Evolutionary conservation across 139 green algal species (phyloP).

Genomic region (Chlamydomonas sp.): DNA sequence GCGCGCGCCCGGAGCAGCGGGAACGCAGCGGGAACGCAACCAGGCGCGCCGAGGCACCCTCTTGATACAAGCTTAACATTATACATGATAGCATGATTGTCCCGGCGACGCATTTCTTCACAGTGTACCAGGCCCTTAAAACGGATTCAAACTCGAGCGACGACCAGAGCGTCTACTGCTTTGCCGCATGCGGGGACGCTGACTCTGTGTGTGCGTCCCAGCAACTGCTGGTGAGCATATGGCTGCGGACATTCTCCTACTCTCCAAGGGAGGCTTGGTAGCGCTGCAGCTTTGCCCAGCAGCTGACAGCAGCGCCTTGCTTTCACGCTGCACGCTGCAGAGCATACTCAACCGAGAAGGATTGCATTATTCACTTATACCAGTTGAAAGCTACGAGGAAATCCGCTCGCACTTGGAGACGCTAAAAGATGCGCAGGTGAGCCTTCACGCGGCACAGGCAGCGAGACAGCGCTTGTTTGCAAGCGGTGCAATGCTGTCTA

Average conservation of each 20-base stretch:
- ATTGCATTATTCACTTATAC: conserved; percentile 52
- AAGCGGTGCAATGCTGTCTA: not conserved
- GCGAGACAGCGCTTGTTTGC: not conserved
- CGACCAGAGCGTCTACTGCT: conserved; percentile 73
- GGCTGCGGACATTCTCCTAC: not conserved
- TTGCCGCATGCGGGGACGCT: conserved; percentile 69
- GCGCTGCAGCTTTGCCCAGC: not conserved
- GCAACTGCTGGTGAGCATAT: conserved; percentile 69
- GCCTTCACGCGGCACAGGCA: not conserved
- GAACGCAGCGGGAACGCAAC: too few relatives aligned
- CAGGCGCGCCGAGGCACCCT: too few relatives aligned
- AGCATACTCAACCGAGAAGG: conserved; percentile 47
- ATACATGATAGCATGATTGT: conserved; percentile 47
- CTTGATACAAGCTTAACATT: too few relatives aligned
- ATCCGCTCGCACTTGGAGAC: conserved; percentile 46
- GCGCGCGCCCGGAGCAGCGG: too few relatives aligned
- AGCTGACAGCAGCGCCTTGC: not conserved
- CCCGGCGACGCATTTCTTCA: conserved; percentile 10
- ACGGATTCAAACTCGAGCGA: conserved; percentile 65
- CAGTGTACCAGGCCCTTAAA: conserved; percentile 63
- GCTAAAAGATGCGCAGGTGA: conserved; percentile 29
- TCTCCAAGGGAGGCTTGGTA: not conserved
- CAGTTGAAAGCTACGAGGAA: conserved; percentile 66
- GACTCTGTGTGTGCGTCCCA: conserved; percentile 78
- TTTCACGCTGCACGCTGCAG: conserved; percentile 21